Conservation (phyloP, 176 grass and related monocot species). For the Eleusine coracana region DNA sequence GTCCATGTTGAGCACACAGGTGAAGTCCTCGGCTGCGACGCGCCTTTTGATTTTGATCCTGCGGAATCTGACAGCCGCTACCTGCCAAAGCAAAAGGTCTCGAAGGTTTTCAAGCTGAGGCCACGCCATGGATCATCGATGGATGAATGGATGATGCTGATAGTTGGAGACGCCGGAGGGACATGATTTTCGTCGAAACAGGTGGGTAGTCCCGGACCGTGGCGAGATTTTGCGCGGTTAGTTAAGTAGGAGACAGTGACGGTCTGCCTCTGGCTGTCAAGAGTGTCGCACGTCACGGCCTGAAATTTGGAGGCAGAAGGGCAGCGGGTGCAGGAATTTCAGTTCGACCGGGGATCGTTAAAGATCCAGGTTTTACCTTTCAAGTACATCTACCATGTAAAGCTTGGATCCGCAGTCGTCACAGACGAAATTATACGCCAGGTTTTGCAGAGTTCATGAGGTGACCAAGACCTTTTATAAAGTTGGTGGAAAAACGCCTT, state of each 20-base stretch:
- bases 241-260: slow-evolving; percentile 34
- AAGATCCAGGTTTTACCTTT: neutral
- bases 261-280: neutral
- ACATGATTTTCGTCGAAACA: slow-evolving; percentile 28
- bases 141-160: neutral
- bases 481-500: neutral
- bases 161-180: neutral
- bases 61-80: slow-evolving; percentile 22
- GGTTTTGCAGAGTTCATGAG: neutral
- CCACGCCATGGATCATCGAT: slow-evolving; percentile 2
- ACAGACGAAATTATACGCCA: neutral
- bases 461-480: neutral
- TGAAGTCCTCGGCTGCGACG: neutral
- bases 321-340: neutral
- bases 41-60: slow-evolving; percentile 23
- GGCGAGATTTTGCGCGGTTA: slow-evolving; percentile 6
- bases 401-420: neutral
- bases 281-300: slow-evolving; percentile 26
- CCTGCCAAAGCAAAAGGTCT: slow-evolving; percentile 17
- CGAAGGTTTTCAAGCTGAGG: neutral
- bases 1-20: neutral
- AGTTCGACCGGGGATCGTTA: neutral
- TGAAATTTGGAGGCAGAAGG: slow-evolving; percentile 22
- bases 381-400: slow-evolving; percentile 25
- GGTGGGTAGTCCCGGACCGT: neutral